Base-by-base conservation (phyloP, 345 rosid genomes). In the Citrus unshiu region DNA sequence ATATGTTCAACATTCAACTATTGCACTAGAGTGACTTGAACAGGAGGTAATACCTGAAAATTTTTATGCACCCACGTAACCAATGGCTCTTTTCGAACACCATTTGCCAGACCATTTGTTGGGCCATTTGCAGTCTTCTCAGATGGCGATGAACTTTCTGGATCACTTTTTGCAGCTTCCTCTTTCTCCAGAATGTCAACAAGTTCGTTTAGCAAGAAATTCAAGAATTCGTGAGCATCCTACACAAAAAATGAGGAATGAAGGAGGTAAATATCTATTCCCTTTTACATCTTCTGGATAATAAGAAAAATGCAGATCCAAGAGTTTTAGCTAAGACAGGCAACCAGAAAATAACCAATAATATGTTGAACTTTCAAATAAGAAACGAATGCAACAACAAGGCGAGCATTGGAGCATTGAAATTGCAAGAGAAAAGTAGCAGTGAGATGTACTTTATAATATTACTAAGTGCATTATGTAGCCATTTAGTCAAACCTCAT, bases 211-310 rank as follows among this genome's bases (percentile, higher is more conserved):
- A 97, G 95, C 84, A 97, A 86, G 86, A 93, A 97, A 82, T 94
- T 97, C 87, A 97, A 86, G 85, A 97, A 94, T 76, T 97, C 99
- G 84, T 97, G 99, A 67, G 99, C 99, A 87, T 97, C 99, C 99
- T 97, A 72, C 83, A 86, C 61, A 63, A 39, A 80, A 27, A 72
- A 68, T 13, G 58, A 61, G 34, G 46, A 69, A 46, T 60, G 30
- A 68, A 32, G 43, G 10, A 78, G 58, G n/a, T 68, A 74, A 27
- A 60, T 54, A 39, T 69, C 35, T 67, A 57, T 70, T 22, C 60
- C 63, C 34, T 22, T 49, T 62, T 22, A 27, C n/a, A 59, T 59
- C 12, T 46, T 35, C 40, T n/a, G 24, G 18, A 67, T 25, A 51
- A 68, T 34, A 29, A 73, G 30, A 34, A 39, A 24, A 68, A 73